Evolutionary conservation across 2,329 filamentous ascomycete genomes (phyloP).

Genomic region (Penicillium sp.): DNA sequence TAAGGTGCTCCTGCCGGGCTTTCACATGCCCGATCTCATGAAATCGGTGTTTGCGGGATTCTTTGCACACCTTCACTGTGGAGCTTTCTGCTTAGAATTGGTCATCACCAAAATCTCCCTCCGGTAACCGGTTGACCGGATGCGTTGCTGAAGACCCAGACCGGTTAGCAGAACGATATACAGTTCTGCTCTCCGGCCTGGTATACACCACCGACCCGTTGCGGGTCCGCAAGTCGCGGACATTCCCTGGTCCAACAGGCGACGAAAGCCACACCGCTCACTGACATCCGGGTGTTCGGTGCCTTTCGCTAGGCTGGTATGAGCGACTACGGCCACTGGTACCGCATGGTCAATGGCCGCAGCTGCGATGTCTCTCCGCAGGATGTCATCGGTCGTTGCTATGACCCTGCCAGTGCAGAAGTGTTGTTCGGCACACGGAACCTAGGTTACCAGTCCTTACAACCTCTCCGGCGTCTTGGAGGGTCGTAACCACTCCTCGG

Average conservation of each 20-base stretch:
- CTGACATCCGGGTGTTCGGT: constrained; percentile 32
- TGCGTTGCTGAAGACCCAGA: constrained; percentile 49
- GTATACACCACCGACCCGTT: constrained; percentile 42
- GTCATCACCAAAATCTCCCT: constrained; percentile 53
- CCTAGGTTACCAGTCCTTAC: constrained; percentile 40
- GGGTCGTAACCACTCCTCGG: too few species aligned
- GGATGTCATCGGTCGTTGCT: constrained; percentile 53
- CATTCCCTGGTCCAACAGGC: neutral
- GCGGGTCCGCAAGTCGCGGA: constrained; percentile 10
- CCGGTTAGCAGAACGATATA: constrained; percentile 45
- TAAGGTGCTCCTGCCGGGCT: too few species aligned
- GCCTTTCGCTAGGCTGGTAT: constrained; percentile 42
- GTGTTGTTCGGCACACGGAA: constrained; percentile 42
- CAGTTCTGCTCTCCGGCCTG: too few species aligned
- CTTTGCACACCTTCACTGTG: too few species aligned
- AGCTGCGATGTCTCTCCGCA: constrained; percentile 50
- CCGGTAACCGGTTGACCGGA: constrained; percentile 45
- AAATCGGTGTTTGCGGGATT: too few species aligned
- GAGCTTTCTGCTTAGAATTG: too few species aligned
- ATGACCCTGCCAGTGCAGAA: constrained; percentile 50
- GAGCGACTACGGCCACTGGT: constrained; percentile 51
- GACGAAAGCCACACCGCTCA: constrained; percentile 22
- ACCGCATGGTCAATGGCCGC: constrained; percentile 44
- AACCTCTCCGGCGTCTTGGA: constrained; percentile 52
- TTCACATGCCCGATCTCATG: too few species aligned